Evolutionary conservation across 805 yeast species (phyloP), one percentile per base, ranked within the genome.

Genomic region (Suhomyces tanzawaensis): DNA sequence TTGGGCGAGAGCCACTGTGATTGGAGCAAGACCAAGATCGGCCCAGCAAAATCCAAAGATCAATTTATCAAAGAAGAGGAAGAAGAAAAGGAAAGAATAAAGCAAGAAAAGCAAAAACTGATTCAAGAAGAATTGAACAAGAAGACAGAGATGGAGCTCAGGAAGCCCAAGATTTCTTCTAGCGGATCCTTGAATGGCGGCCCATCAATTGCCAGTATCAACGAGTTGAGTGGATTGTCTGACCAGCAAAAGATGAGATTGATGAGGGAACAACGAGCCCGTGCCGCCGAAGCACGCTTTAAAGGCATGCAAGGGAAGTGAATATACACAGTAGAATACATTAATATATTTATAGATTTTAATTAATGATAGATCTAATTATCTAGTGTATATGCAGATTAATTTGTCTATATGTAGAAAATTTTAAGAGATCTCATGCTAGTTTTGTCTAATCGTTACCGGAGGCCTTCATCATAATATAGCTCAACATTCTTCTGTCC

Each of bases 211-310:
- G 46, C 57, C 1, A 62, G 58, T 39, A 29, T 71, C 5, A 63
- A 66, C 16, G 79, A 78, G 32, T 50, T 81, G 37, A 72, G 75
- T 30, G 81, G 89, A 0, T 66, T 91, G 38, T 73, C 79, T 6
- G 88, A 81, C 1, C 87, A 80, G 18, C 96, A 90, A 47, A 74
- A 79, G 51, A 71, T 74, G 73, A 75, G 81, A 51, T 64, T 93
- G 15, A 89, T 90, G 85, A 77, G 99, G 43, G 99, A 93, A 52
- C 90, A 90, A 53, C 72, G 98, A 38, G 97, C 97, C 1, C 74
- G 98, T 39, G 99, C 99, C 0, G 97, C 95, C 0, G 98, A 93
- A 58, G 95, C 91, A 0, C 72, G 99, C 49, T 51, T 86, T 39
- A 33, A 25, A 13, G 26, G 17, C 11, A 17, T 23, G 22, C 15